These are phyloP conservation scores for Sporothrix brasiliensis DNA, from an alignment of 2,329 filamentous ascomycete species.

Conservation along the genomic window DNA sequence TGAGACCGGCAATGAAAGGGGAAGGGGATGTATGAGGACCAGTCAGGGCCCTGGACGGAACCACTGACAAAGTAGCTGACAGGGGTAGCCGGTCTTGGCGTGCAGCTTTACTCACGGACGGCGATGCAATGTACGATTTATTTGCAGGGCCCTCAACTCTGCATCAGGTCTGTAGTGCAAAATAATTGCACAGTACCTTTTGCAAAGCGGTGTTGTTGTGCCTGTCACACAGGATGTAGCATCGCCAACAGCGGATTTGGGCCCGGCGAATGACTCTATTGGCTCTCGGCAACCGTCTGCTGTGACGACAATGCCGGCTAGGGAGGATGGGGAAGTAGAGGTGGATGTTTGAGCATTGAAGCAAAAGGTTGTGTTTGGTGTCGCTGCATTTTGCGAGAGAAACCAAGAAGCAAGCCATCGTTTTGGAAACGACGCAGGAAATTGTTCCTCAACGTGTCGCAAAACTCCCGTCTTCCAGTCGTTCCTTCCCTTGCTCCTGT, in stretches of 20 bases:
- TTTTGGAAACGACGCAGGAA: background rate
- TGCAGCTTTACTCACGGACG: background rate
- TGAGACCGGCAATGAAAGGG: slow-evolving; percentile 16
- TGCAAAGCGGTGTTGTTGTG: background rate
- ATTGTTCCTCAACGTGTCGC: background rate
- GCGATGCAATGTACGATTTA: background rate
- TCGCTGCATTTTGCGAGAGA: background rate
- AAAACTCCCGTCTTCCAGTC: slow-evolving; percentile 5
- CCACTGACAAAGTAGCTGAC: slow-evolving; percentile 9
- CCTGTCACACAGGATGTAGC: background rate
- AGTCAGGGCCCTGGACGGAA: slow-evolving; percentile 11
- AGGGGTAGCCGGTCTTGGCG: slow-evolving; percentile 19
- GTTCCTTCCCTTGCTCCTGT: background rate
- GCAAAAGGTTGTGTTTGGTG: background rate
- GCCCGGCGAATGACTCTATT: slow-evolving; percentile 9
- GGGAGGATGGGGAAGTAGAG: background rate
- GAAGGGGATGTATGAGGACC: slow-evolving; percentile 8
- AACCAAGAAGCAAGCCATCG: background rate
- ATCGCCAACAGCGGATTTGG: background rate
- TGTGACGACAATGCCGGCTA: slow-evolving; percentile 3
- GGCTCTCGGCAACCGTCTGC: background rate
- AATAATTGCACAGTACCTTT: too few species aligned
- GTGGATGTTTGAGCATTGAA: background rate
- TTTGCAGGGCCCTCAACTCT: background rate
- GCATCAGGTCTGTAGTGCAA: background rate